Evolutionary conservation across 2,329 filamentous ascomycete species (phyloP).

Genomic region (Neoarthrinium moseri): DNA sequence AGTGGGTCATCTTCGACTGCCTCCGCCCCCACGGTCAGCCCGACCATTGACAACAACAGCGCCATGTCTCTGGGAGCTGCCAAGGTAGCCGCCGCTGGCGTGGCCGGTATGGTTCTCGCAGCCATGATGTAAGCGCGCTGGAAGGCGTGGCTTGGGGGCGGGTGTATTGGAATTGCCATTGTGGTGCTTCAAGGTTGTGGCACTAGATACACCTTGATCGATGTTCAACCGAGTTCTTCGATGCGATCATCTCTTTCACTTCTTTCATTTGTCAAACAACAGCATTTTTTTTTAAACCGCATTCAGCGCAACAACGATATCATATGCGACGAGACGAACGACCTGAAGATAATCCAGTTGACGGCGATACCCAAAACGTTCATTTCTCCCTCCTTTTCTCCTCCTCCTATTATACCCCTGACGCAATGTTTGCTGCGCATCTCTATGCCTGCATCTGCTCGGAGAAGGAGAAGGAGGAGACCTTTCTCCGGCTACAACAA

Average conservation of each 20-base stretch:
- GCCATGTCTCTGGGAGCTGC: slow-evolving; percentile 42
- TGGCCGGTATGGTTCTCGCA: slow-evolving; percentile 48
- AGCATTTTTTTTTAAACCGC: slow-evolving; percentile 18
- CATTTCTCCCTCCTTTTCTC: slow-evolving; percentile 15
- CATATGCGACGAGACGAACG: slow-evolving; percentile 27
- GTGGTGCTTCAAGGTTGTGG: slow-evolving; percentile 2
- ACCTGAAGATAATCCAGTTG: slow-evolving; percentile 20
- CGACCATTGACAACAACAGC: slow-evolving; percentile 32
- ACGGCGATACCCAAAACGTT: slow-evolving; percentile 19
- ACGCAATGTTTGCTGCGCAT: slow-evolving; percentile 8
- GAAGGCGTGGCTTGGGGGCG: slow-evolving; percentile 10
- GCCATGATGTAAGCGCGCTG: slow-evolving; percentile 46
- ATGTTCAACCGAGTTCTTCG: slow-evolving; percentile 19
- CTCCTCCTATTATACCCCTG: slow-evolving; percentile 18
- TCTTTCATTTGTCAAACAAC: slow-evolving; percentile 32
- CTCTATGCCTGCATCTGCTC: slow-evolving; percentile 12
- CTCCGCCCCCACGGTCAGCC: slow-evolving; percentile 19
- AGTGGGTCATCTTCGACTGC: slow-evolving; percentile 18
- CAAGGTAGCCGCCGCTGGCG: slow-evolving; percentile 45
- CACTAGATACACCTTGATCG: slow-evolving; percentile 1
- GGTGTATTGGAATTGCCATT: neutral
- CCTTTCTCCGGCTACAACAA: slow-evolving; percentile 16
- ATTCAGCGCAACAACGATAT: slow-evolving; percentile 24
- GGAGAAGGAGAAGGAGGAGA: slow-evolving; percentile 9
- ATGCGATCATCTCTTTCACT: slow-evolving; percentile 25